phyloP scores from a whole-genome alignment of 306 rosid genomes.

The Prunus salicina region DNA sequence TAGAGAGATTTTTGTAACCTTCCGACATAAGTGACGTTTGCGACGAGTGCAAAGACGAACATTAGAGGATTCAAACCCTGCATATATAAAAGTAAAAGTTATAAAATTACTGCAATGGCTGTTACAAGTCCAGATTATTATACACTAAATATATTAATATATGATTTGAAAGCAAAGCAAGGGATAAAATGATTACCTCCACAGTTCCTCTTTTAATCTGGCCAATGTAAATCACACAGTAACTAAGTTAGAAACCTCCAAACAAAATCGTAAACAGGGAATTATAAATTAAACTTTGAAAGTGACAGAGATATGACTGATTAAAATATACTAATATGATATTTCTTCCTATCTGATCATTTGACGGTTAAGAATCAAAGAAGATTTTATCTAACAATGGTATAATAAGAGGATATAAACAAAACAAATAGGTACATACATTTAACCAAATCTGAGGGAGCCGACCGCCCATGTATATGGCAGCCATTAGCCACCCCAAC shows the following conservation, averaged over 20 bases:
- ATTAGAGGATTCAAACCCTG: slow-evolving; percentile 94
- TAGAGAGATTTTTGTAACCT: slow-evolving; percentile 31
- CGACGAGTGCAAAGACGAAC: slow-evolving; percentile 86
- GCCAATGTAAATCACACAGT: slow-evolving; percentile 14
- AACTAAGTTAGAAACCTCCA: slow-evolving; percentile 24
- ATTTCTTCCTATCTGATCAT: neutral
- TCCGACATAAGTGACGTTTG: slow-evolving; percentile 76
- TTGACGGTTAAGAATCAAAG: neutral
- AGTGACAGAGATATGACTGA: neutral
- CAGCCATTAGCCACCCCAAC: slow-evolving; percentile 98
- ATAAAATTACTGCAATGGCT: neutral
- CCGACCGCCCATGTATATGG: slow-evolving; percentile 86
- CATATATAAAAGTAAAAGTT: neutral
- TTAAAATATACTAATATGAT: neutral
- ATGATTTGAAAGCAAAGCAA: neutral
- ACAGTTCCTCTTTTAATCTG: slow-evolving; percentile 95
- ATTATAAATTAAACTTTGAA: neutral
- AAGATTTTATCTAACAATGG: neutral
- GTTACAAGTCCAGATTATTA: too few species aligned
- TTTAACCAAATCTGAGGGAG: slow-evolving; percentile 93
- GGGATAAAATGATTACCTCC: slow-evolving; percentile 48
- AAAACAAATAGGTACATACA: slow-evolving; percentile 30
- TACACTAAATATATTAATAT: neutral
- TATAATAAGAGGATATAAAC: too few species aligned
- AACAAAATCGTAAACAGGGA: neutral